Evolutionary conservation across 495 filamentous ascomycete species (phyloP).

Genomic region (Hypoxylon crocopeplum): DNA sequence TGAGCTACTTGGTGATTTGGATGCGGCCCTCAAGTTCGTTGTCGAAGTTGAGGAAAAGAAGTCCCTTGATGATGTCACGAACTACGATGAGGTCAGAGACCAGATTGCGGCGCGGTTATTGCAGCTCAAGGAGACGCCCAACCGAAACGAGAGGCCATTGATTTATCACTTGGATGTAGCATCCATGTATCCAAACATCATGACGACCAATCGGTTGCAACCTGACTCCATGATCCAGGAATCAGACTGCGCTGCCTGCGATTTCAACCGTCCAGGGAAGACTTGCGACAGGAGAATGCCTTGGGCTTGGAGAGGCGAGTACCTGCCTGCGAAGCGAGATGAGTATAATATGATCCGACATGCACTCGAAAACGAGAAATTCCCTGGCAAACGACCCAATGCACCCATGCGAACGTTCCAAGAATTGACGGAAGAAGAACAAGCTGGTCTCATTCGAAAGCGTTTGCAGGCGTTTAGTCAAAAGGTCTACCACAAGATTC

Average conservation of each 20-base stretch:
- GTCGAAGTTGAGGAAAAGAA: constrained; percentile 96
- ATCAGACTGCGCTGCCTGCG: constrained; percentile 94
- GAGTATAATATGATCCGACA: constrained; percentile 99
- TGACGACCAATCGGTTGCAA: constrained; percentile 98
- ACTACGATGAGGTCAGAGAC: constrained; percentile 90
- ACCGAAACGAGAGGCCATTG: constrained; percentile 80
- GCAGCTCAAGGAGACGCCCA: constrained; percentile 79
- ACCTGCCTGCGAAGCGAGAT: constrained; percentile 91
- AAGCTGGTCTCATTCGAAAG: constrained; percentile 81
- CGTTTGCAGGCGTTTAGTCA: constrained; percentile 91
- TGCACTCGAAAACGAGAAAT: constrained; percentile 90
- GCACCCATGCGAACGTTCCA: constrained; percentile 75
- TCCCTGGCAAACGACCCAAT: constrained; percentile 77
- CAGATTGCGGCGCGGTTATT: constrained; percentile 78
- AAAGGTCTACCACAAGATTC: constrained; percentile 99
- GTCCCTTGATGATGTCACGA: constrained; percentile 84
- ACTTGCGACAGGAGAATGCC: constrained; percentile 94
- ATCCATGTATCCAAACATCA: constrained; percentile 99
- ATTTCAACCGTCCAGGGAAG: constrained; percentile 98
- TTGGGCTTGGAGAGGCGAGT: constrained; percentile 99
- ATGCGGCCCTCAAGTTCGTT: constrained; percentile 89
- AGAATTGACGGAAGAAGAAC: constrained; percentile 84
- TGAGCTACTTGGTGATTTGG: constrained; percentile 84
- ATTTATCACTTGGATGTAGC: constrained; percentile 99
- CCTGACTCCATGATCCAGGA: constrained; percentile 98